Evolutionary conservation across 2,329 filamentous ascomycete species (phyloP), one percentile per base, ranked within the genome.

Genomic region (Fusarium chaquense): DNA sequence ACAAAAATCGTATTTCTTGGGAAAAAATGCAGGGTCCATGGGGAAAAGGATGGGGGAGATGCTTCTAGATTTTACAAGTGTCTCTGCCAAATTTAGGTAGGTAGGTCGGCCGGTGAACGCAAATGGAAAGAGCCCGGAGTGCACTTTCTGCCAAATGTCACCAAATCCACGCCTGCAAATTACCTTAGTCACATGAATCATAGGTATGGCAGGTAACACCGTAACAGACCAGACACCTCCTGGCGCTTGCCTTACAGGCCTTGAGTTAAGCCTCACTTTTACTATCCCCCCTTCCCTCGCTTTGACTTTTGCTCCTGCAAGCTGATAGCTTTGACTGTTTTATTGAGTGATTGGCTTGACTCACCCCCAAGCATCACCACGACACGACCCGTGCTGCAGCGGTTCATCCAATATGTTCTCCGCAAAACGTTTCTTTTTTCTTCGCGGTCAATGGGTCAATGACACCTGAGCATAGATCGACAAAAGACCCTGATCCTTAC

Each of bases 291-390:
- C 49, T 20, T 20, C 30, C 28, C 35, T 55, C 44, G 22, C 44
- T 60, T 47, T 22, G 32, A 35, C 28, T 41, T 52, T 30, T 56
- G 24, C n/a, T 65, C 35, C 41, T 54, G 49, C 30, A 56, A 62
- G 32, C 18, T 28, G 16, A 36, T 50, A 33, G 22, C 22, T 24
- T 45, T 30, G 26, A 30, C 28, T 20, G 28, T 8, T 46, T 30
- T 40, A 28, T 28, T 28, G 13, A 28, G 13, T 51, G 24, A 50
- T 57, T 45, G 49, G 44, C 43, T 56, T 41, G 35, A 32, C 40
- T 70, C 24, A 50, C 60, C 28, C 50, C 62, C 45, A 26, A 45
- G 30, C 53, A 63, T 63, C 55, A 64, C 72, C 52, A 55, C 24
- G 58, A 53, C 49, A 59, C 36, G 58, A 68, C 41, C 67, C 38